These are phyloP conservation scores for Chytridium lagenaria DNA, from an alignment of 371 early-diverging fungal species.

Conservation along the genomic window DNA sequence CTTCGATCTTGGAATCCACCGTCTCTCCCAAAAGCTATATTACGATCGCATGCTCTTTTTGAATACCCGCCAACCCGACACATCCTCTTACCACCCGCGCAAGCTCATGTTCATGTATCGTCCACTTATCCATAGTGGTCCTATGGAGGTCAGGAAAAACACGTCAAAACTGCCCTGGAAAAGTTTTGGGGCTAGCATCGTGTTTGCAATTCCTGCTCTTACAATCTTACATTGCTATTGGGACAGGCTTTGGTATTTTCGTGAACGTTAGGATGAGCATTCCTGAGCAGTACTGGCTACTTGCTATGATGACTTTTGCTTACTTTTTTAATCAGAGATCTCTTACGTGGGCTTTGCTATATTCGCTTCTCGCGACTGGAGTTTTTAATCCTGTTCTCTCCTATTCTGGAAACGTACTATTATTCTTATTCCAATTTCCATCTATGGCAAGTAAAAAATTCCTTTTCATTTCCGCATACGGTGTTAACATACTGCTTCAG, in stretches of 20 bases:
- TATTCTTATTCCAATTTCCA: slow-evolving; percentile 13
- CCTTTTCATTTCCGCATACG: neutral
- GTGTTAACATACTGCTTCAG: neutral
- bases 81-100: slow-evolving; percentile 13
- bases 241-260: slow-evolving; percentile 23
- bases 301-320: neutral
- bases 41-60: neutral
- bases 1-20: slow-evolving; percentile 14
- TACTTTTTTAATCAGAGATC: neutral
- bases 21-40: neutral
- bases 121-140: slow-evolving; percentile 20
- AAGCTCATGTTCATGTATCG: slow-evolving; percentile 28
- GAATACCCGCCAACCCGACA: neutral
- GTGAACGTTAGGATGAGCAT: slow-evolving; percentile 14
- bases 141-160: neutral
- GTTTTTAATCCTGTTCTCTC: slow-evolving; percentile 2
- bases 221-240: slow-evolving; percentile 16
- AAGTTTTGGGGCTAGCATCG: neutral
- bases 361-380: neutral
- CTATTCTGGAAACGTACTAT: slow-evolving; percentile 13
- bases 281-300: neutral
- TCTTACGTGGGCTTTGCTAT: slow-evolving; percentile 4
- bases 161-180: neutral
- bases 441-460: slow-evolving; percentile 8
- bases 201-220: slow-evolving; percentile 21